Percentiles rank a stretch among this genome's conserved stretches.
Conservation (phyloP, 1,284 basidiomycete genomes). For the Cutaneotrichosporon sp. region DNA sequence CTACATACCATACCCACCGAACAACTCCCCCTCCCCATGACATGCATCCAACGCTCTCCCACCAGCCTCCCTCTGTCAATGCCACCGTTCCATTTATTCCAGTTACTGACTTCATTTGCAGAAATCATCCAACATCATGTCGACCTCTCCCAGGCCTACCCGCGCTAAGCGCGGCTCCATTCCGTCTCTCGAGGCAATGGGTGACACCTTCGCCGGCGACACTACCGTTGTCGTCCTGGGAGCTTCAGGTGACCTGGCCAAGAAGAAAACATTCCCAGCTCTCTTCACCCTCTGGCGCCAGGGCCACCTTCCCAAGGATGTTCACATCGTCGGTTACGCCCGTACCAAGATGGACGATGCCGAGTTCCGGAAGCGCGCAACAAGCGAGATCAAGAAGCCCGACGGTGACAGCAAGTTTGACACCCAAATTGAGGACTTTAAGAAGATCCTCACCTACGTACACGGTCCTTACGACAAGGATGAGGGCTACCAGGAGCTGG, state of each 20-base stretch:
- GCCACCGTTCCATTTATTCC: background rate
- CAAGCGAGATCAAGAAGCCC: conserved; percentile 74
- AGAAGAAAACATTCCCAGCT: conserved; percentile 99
- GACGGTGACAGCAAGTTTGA: conserved; percentile 53
- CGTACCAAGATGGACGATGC: conserved; percentile 68
- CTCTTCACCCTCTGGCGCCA: conserved; percentile 80
- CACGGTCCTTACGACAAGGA: conserved; percentile 81
- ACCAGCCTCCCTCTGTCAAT: too few relatives aligned
- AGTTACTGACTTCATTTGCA: background rate
- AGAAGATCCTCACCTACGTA: conserved; percentile 70
- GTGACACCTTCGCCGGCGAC: conserved; percentile 72
- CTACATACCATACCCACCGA: background rate
- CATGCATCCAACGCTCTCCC: background rate
- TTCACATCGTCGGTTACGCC: conserved; percentile 89
- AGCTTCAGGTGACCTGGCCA: conserved; percentile 94
- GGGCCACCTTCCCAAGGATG: conserved; percentile 71
- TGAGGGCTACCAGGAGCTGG: conserved; percentile 69
- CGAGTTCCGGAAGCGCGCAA: conserved; percentile 78
- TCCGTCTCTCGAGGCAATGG: conserved; percentile 73
- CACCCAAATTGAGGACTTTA: conserved; percentile 72
- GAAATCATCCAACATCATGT: background rate
- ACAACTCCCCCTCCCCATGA: background rate
- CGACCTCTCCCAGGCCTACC: background rate
- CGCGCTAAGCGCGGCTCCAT: conserved; percentile 52
- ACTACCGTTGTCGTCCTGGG: conserved; percentile 89